Evolutionary conservation across 768 basidiomycete species (phyloP), one percentile per base, ranked within the genome.

Genomic region (Trametes meyenii): DNA sequence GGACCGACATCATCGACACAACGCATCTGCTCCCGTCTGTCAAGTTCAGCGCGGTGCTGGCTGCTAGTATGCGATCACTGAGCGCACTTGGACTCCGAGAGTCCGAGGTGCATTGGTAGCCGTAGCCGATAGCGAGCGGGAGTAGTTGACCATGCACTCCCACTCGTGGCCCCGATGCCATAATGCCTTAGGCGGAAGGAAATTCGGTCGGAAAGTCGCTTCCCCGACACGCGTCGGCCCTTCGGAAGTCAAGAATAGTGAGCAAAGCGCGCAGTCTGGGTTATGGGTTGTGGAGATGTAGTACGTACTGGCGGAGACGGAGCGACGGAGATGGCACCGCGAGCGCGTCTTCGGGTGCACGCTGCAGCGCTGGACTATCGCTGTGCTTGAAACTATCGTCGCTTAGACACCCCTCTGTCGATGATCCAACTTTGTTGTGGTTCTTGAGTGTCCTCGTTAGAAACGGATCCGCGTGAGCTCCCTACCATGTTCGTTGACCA

Each of bases 81-180:
- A 33, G 29, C 29, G 29, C 29, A 8, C 29, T 33, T 33, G 29
- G 4, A 33, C 29, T 33, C 29, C 29, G 29, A 33, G 29, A 23
- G 10, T 29, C 46, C 26, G 21, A 23, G 14, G 6, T 23, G 46
- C 23, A 6, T 48, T 17, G 19, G 45, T 46, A 13, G 21, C 29
- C 29, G 45, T 46, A 24, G 45, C 45, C 45, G 45, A 46, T 23
- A 24, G 21, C 21, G 45, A 24, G 45, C 45, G 45, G 21, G 43
- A 24, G 57, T 29, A 49, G 57, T 19, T n/a, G 23, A 40, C 57
- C 29, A 36, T 55, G 61, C 61, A 62, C 36, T 44, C 51, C 54
- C 54, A 55, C 24, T 56, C 29, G 16, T 29, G 48, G 16, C 17
- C 39, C 50, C 54, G 49, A 56, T 56, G 54, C 49, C 49, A 23